Evolutionary conservation across 129 eudicot genomes (phyloP), one percentile per base, ranked within the genome.

Genomic region (Pulicaria dysenterica): DNA sequence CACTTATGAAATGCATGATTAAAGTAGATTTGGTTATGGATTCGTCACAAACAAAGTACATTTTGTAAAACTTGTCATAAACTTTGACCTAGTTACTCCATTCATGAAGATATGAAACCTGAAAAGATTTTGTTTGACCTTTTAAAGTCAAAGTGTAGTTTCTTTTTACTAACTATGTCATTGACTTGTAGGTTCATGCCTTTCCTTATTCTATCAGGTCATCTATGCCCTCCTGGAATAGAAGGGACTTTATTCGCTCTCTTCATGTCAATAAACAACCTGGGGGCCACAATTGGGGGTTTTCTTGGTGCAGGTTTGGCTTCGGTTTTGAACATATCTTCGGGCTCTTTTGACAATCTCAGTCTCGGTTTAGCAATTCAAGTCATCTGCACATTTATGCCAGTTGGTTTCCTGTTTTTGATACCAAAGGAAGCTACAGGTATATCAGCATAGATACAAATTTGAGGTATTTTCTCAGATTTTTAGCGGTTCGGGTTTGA

Each of bases 341-440:
- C 98, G 0, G 96, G 91, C 16, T 87, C 95, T 44, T 94, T 90
- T 68, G 91, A 88, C 84, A 87, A 94, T 76, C 89, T 94, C 54
- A 65, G 83, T 70, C n/a, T 65, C 16, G 96, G 96, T 68, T 80
- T 87, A 50, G 58, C 57, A 4, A 79, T 87, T 69, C 96, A 94
- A 76, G 79, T 94, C 73, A 43, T 86, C 24, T 94, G 95, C 96
- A 87, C 83, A 13, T 84, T 94, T 74, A 76, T 87, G 55, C 98
- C 98, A 0, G 82, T 88, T 36, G 80, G 77, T 42, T 82, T 90
- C 81, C 77, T 94, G 45, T 94, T 88, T 83, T 74, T 90, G 81
- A 94, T 94, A 76, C 98, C 98, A n/a, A 84, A 94, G 86, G 95
- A 86, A 62, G 96, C 98, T 72, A 90, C 98, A 63, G 98, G 98